Base-by-base conservation (phyloP, 306 rosid genomes). In the Sicyos baderoa region DNA sequence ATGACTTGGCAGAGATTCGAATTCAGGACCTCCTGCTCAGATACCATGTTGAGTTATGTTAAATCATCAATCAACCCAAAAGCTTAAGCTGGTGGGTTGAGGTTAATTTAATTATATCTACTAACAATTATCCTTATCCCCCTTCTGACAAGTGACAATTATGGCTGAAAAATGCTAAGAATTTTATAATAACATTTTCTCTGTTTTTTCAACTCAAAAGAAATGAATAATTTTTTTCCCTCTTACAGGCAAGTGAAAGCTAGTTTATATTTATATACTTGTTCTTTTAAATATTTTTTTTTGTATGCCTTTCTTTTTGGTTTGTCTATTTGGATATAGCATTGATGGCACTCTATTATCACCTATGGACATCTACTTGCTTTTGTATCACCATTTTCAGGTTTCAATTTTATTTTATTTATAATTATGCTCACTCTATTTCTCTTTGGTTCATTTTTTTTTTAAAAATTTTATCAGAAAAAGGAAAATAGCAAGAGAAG, bases 401-500 rank as follows among this genome's bases (percentile, higher is more conserved):
- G 54, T 27, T 57, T 72, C 29, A 9, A 17, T 59, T 55, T 47
- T 55, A 59, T 70, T 71, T n/a, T n/a, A n/a, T n/a, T n/a, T n/a
- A n/a, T n/a, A n/a, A n/a, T n/a, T 68, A 51, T 62, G 6, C 62
- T 29, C 25, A 7, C 14, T 27, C 45, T 40, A 3, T 14, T 9
- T 64, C 16, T 29, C 54, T 77, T 16, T 61, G 72, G 47, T 66
- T 70, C 14, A 56, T 60, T 44, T 27, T 7, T 40, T 49, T 72
- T n/a, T n/a, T n/a, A n/a, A n/a, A n/a, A n/a, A n/a, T n/a, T n/a
- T 68, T 57, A 54, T 58, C 88, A 93, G 99, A 93, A 90, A 87
- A 93, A 93, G 77, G 95, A 88, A 78, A 88, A 85, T 80, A 93
- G 95, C 95, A 93, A 88, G 86, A 89, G 97, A 81, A 85, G 99